These are phyloP conservation scores for Macrophomina phaseolina DNA, from an alignment of 2,329 filamentous ascomycete species.

Conservation along the genomic window DNA sequence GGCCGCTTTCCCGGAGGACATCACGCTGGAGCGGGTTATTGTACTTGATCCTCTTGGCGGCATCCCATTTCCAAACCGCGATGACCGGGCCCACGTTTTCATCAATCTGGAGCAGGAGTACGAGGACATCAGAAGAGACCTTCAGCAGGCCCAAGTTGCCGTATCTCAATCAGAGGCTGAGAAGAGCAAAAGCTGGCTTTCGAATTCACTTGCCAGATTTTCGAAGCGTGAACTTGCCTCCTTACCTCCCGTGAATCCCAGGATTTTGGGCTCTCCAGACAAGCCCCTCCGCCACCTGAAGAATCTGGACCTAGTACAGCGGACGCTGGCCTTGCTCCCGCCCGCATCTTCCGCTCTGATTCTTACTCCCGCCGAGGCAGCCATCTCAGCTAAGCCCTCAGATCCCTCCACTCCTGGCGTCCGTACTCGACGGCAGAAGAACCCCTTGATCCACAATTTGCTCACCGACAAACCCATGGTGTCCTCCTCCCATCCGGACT, in stretches of 20 bases:
- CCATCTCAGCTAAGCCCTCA: constrained; percentile 57
- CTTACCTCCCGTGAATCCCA: constrained; percentile 34
- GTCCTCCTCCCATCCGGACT: constrained; percentile 83
- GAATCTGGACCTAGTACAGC: constrained; percentile 76
- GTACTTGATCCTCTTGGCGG: constrained; percentile 86
- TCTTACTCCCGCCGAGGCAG: constrained; percentile 84
- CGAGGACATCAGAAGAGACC: constrained; percentile 67
- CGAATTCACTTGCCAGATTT: constrained; percentile 54
- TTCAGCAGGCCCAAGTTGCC: constrained; percentile 46
- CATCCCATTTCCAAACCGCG: constrained; percentile 70
- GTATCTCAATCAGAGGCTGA: constrained; percentile 28
- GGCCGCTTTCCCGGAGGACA: neutral
- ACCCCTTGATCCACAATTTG: constrained; percentile 93
- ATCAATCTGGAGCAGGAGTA: constrained; percentile 95
- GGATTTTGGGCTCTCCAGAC: constrained; percentile 16
- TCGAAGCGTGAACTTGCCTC: constrained; percentile 37
- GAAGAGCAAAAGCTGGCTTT: constrained; percentile 32
- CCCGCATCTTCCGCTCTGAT: constrained; percentile 85
- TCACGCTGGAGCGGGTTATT: constrained; percentile 78
- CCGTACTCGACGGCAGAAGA: constrained; percentile 67
- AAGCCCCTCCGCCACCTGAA: constrained; percentile 58
- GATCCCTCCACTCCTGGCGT: constrained; percentile 49
- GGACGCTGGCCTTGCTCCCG: constrained; percentile 76
- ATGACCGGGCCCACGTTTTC: constrained; percentile 75
- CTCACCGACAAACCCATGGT: constrained; percentile 93